Evolutionary conservation across 2,329 filamentous ascomycete genomes (phyloP).

Genomic region (Didymella arachidicola): DNA sequence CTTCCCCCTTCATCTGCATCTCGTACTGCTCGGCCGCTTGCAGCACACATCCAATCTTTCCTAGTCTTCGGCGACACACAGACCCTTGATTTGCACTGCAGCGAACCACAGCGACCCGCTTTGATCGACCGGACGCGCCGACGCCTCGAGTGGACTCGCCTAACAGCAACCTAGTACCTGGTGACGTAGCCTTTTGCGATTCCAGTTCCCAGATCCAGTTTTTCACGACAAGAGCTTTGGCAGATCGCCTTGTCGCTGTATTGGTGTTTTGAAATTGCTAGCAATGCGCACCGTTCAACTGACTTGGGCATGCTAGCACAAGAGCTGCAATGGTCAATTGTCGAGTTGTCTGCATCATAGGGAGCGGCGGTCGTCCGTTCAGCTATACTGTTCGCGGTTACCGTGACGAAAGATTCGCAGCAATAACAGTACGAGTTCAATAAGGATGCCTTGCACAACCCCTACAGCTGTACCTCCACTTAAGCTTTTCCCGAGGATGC

Average conservation of each 20-base stretch:
- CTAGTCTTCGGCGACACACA: slow-evolving; percentile 10
- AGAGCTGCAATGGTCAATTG: background rate
- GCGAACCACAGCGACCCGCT: slow-evolving; percentile 21
- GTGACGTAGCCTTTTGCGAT: slow-evolving; percentile 13
- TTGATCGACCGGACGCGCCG: slow-evolving; percentile 15
- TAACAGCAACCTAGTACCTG: slow-evolving; percentile 4
- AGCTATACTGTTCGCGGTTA: background rate
- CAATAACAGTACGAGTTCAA: background rate
- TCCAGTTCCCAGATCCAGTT: slow-evolving; percentile 13
- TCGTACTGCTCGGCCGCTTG: background rate
- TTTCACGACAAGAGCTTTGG: slow-evolving; percentile 10
- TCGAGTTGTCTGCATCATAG: no score
- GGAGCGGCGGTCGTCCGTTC: background rate
- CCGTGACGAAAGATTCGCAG: background rate
- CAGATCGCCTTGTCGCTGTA: slow-evolving; percentile 6
- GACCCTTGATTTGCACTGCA: slow-evolving; percentile 19
- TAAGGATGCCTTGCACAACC: background rate
- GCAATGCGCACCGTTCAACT: background rate
- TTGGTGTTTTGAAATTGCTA: background rate
- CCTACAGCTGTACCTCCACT: slow-evolving; percentile 8
- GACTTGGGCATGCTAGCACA: background rate
- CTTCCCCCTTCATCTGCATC: background rate
- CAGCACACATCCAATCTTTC: slow-evolving; percentile 8
- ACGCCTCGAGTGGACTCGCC: slow-evolving; percentile 15
- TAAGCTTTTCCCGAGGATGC: slow-evolving; percentile 17